Conservation (phyloP, 768 basidiomycete genomes). For the Auricularia sp. region DNA sequence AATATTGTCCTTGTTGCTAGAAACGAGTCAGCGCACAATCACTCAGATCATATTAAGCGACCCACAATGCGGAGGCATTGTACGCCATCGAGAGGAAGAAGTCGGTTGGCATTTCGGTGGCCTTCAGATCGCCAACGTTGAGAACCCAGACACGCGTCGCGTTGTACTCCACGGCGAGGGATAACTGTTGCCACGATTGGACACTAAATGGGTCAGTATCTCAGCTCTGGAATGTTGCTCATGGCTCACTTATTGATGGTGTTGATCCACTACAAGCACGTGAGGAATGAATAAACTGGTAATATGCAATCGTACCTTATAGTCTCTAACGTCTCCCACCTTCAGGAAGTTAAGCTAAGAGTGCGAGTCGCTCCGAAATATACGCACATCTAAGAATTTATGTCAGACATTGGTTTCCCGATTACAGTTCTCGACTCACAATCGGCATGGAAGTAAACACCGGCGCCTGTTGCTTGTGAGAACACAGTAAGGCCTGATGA, state of each 20-base stretch:
- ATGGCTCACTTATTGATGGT: conserved; percentile 11
- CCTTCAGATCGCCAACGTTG: conserved; percentile 70
- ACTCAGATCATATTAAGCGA: not conserved
- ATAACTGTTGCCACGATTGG: conserved; percentile 59
- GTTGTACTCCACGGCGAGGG: conserved; percentile 47
- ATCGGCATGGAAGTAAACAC: conserved; percentile 52
- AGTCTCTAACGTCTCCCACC: not conserved
- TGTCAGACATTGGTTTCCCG: not conserved
- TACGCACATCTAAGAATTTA: conserved; percentile 36
- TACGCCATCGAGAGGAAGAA: conserved; percentile 54
- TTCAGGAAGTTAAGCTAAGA: conserved; percentile 29
- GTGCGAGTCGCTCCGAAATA: conserved; percentile 46
- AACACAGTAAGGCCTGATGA: too few relatives aligned
- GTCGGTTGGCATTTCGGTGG: conserved; percentile 59
- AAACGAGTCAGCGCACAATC: not conserved
- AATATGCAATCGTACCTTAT: not conserved
- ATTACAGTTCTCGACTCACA: not conserved
- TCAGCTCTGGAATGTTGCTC: not conserved
- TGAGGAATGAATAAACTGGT: too few relatives aligned
- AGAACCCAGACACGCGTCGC: conserved; percentile 57
- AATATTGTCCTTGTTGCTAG: conserved; percentile 40
- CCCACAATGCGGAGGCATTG: conserved; percentile 37
- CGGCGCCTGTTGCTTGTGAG: conserved; percentile 29
- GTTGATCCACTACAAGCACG: not conserved
- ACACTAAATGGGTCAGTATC: not conserved